Percentiles rank a stretch among this genome's conserved stretches.
These are phyloP conservation scores for Cercospora sp. DNA, from an alignment of 2,329 filamentous ascomycete genomes.

Conservation along the genomic window DNA sequence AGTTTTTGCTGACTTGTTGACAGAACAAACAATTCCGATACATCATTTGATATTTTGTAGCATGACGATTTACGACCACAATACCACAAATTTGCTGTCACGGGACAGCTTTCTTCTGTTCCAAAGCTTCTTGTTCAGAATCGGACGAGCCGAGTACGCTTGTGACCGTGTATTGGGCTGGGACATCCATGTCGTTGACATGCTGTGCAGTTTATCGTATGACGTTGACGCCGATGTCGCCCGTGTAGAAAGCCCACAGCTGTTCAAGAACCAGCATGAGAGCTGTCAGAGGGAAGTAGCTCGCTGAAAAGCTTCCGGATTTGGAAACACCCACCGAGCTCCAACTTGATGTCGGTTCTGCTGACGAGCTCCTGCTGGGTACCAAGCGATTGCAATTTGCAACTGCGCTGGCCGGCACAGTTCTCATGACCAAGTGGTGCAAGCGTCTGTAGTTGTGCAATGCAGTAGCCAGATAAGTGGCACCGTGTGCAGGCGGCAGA, in stretches of 20 bases:
- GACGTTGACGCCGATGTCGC: not conserved
- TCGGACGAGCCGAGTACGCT: not conserved
- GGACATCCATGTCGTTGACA: not conserved
- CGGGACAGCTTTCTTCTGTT: not conserved
- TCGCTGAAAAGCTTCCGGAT: not conserved
- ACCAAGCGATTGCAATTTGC: not conserved
- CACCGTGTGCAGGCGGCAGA: not conserved
- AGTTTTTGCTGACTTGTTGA: constrained; percentile 48
- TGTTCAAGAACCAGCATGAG: not conserved
- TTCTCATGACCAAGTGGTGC: not conserved
- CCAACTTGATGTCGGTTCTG: not conserved
- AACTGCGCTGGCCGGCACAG: not conserved
- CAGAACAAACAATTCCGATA: constrained; percentile 34
- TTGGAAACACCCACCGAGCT: not conserved
- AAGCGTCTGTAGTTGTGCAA: not conserved
- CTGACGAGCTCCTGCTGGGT: not conserved
- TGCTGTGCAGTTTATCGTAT: not conserved
- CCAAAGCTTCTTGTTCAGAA: not conserved
- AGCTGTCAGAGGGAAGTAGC: not conserved
- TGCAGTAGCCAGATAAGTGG: not conserved
- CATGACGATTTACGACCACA: not conserved
- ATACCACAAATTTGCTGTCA: not conserved
- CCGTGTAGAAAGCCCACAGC: not conserved
- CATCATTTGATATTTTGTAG: constrained; percentile 5
- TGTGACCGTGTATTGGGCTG: not conserved